Evolutionary conservation across 208 protist species (phyloP), one percentile per base, ranked within the genome.

Genomic region (Leptomonas pyrrhocoris): DNA sequence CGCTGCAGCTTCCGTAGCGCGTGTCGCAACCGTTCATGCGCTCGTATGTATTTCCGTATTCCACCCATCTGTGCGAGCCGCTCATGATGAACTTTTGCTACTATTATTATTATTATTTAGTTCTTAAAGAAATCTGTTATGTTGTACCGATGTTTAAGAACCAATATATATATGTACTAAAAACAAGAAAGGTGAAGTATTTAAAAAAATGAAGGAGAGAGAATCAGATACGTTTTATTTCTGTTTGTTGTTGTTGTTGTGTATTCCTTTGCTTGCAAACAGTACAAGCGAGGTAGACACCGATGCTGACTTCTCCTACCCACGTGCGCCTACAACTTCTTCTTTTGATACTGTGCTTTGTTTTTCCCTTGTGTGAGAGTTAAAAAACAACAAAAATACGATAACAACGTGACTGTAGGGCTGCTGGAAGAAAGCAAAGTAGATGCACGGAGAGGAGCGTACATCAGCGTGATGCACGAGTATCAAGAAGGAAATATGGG

Each of bases 401-500:
- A 19, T 6, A 49, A 49, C 45, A 49, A 7, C 8, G 21, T 21
- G 18, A 49, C 5, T 6, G 34, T 38, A 9, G 9, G 34, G 9
- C 34, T 9, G 4, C 9, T 34, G 28, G 7, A 25, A n/a, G 43
- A 19, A 48, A 48, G 16, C 43, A 48, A 48, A 48, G 11, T 7
- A 19, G 3, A 48, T 18, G 18, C 43, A n/a, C 5, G 43, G 43
- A n/a, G 16, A 48, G 43, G 16, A 21, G 43, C 43, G 43, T 30
- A 21, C 12, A 16, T 1, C 21, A 40, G n/a, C 8, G 23, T 18
- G 51, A 2, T 16, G 51, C 18, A 36, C 11, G 31, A 9, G 34
- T 38, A 56, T 36, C 1, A 56, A 66, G 62, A 53, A 59, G 76
- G 80, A 85, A 79, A 85, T 42, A 77, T 85, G 80, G 80, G 80